Conservation (phyloP, 129 eudicot species). For the carrot (Daucus carota) region DH1_v3.0 NC_030386.2:36782501-36783000, state of each 20-base stretch:
- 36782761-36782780: neutral
- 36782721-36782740: neutral
- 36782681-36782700: neutral
- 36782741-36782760: neutral
- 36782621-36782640: neutral
- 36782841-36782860: neutral
- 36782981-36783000: neutral
- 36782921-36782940: too few relatives aligned
- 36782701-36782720: neutral
- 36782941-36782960: conserved; percentile 1
- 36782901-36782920: neutral
- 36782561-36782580: neutral
- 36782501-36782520: conserved; percentile 18
- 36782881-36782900: neutral
- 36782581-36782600: conserved; percentile 18
- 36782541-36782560: conserved; percentile 10
- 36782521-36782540: conserved; percentile 17
- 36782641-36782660: neutral
- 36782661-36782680: neutral
- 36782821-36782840: neutral
- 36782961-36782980: neutral
- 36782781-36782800: neutral
- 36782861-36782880: neutral
- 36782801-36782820: neutral
- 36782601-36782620: neutral